Evolutionary conservation across 345 rosid species (phyloP).

Genomic region (Iberis pinnata): DNA sequence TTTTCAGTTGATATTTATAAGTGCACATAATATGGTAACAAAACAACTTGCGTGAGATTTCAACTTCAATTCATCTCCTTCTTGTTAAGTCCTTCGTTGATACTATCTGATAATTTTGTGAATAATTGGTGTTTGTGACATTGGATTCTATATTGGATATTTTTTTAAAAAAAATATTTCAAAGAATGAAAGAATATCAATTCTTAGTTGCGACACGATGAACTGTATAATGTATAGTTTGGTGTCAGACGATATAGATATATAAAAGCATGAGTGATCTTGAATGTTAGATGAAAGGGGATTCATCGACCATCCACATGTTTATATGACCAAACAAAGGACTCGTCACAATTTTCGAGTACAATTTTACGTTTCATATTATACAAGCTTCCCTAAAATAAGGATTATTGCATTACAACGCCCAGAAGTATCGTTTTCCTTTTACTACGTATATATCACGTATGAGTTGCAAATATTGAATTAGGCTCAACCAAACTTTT

Average conservation of each 20-base stretch:
- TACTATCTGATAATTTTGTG: constrained; percentile 4
- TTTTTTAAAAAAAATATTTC: too few species aligned
- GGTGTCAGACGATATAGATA: too few species aligned
- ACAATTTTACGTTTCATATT: background rate
- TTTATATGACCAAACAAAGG: constrained; percentile 26
- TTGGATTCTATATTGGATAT: constrained; percentile 18
- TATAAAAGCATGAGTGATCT: background rate
- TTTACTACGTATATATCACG: too few species aligned
- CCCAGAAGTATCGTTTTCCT: too few species aligned
- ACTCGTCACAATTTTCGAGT: constrained; percentile 16
- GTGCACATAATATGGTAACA: too few species aligned
- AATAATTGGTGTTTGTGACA: constrained; percentile 20
- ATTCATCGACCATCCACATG: constrained; percentile 20
- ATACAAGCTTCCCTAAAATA: constrained; percentile 14
- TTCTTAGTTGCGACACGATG: constrained; percentile 5
- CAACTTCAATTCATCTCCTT: background rate
- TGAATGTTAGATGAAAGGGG: constrained; percentile 22
- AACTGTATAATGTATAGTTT: constrained; percentile 17
- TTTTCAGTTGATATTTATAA: too few species aligned
- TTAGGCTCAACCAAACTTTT: too few species aligned
- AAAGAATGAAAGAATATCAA: background rate
- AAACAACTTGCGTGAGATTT: too few species aligned
- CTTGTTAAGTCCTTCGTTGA: background rate
- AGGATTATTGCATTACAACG: too few species aligned
- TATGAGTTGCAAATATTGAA: too few species aligned